Conservation (phyloP, 177 flowering plant genomes). For the Vitis hybrid region DNA sequence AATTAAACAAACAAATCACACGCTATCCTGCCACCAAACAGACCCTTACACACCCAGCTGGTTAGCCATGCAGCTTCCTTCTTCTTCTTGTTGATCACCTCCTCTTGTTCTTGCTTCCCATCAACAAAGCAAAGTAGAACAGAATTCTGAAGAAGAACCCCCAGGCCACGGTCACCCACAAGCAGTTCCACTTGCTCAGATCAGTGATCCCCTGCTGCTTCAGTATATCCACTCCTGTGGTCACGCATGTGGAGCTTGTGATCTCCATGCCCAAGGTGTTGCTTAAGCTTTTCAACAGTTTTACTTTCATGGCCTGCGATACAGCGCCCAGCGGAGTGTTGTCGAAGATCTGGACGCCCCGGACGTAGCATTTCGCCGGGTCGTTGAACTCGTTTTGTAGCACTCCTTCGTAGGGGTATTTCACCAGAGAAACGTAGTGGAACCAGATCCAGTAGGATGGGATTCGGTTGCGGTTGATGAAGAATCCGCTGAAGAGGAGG, state of each 20-base stretch:
- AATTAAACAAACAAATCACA: neutral
- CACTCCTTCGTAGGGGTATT: constrained; percentile 57
- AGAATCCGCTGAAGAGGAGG: constrained; percentile 60
- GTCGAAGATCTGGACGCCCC: constrained; percentile 57
- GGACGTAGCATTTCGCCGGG: constrained; percentile 42
- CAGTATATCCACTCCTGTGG: constrained; percentile 55
- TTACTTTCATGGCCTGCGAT: constrained; percentile 28
- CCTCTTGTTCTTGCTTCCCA: constrained; percentile 76
- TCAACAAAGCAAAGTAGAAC: constrained; percentile 58
- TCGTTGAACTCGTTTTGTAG: constrained; percentile 50
- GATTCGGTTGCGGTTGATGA: constrained; percentile 47
- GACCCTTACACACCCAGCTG: neutral
- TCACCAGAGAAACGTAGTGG: constrained; percentile 36
- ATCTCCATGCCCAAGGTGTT: constrained; percentile 39
- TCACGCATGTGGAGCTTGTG: constrained; percentile 47
- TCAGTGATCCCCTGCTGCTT: constrained; percentile 48
- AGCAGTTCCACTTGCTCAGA: constrained; percentile 69
- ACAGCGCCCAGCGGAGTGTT: constrained; percentile 42
- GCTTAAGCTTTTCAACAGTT: constrained; percentile 39
- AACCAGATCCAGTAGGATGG: constrained; percentile 40
- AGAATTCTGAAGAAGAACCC: constrained; percentile 72
- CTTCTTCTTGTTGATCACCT: constrained; percentile 18
- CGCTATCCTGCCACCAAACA: neutral
- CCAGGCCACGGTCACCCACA: constrained; percentile 68
- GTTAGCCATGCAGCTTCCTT: too few relatives aligned